Conservation (phyloP, 805 yeast species). For the Saturnispora ahearnii region DNA sequence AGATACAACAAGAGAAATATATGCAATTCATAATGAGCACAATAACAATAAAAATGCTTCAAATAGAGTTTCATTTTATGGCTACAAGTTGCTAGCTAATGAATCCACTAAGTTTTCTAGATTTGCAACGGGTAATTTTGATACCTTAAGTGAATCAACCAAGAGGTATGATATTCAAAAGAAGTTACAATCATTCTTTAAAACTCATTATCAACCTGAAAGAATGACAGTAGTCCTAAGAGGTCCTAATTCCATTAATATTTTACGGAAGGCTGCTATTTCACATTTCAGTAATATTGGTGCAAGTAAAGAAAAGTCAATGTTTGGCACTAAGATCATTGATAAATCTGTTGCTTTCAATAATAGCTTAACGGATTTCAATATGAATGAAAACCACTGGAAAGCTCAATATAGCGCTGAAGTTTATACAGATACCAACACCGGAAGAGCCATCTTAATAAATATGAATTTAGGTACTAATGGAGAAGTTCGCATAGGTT, state of each 20-base stretch:
- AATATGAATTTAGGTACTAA: slow-evolving; percentile 27
- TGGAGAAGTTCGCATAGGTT: slow-evolving; percentile 19
- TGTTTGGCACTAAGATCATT: background rate
- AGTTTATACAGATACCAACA: slow-evolving; percentile 18
- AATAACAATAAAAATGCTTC: slow-evolving; percentile 36
- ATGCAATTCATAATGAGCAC: slow-evolving; percentile 62
- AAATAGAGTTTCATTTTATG: slow-evolving; percentile 50
- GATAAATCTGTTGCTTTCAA: background rate
- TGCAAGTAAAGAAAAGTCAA: background rate
- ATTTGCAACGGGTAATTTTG: slow-evolving; percentile 56
- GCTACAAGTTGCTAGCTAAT: slow-evolving; percentile 42
- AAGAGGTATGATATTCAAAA: slow-evolving; percentile 30
- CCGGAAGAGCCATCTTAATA: slow-evolving; percentile 31
- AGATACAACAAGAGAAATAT: slow-evolving; percentile 41
- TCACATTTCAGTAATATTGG: slow-evolving; percentile 33
- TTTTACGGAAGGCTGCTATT: slow-evolving; percentile 42
- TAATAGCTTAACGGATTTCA: background rate
- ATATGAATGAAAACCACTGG: slow-evolving; percentile 17
- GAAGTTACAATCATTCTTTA: slow-evolving; percentile 32
- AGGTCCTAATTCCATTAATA: slow-evolving; percentile 59
- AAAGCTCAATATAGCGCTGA: slow-evolving; percentile 14
- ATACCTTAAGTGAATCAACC: slow-evolving; percentile 35
- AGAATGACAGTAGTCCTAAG: slow-evolving; percentile 51
- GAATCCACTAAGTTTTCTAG: slow-evolving; percentile 44
- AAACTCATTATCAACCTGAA: slow-evolving; percentile 33